A percentile compares a stretch with the other conserved stretches of the same genome.
phyloP scores from a whole-genome alignment of 2,329 filamentous ascomycete genomes.

The Reticulascus tulasneorum region DNA sequence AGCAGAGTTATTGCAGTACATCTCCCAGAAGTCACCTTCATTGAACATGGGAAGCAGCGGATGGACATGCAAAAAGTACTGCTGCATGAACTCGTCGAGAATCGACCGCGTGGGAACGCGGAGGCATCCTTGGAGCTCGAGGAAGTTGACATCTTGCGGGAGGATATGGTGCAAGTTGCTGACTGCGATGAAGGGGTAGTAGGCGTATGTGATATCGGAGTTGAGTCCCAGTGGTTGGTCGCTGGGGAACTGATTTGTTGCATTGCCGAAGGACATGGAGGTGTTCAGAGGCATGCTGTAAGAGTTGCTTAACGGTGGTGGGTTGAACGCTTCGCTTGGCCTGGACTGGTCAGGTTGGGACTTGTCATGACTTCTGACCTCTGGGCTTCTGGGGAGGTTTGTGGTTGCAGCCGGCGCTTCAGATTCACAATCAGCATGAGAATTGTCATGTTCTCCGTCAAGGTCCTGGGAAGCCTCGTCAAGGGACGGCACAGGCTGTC shows the following conservation, averaged over 20 bases:
- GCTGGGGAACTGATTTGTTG: conserved; percentile 16
- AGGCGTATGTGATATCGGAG: conserved; percentile 35
- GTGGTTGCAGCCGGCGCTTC: background rate
- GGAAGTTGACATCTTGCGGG: conserved; percentile 42
- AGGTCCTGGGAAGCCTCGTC: background rate
- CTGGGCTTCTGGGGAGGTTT: conserved; percentile 2
- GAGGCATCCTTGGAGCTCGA: conserved; percentile 42
- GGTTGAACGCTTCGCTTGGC: background rate
- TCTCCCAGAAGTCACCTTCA: conserved; percentile 42
- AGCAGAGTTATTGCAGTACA: conserved; percentile 27
- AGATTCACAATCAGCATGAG: background rate
- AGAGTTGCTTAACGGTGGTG: background rate
- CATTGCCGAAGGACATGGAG: no score
- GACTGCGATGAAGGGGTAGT: conserved; percentile 38
- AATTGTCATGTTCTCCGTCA: background rate
- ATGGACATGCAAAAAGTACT: conserved; percentile 45
- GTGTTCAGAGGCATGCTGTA: no score
- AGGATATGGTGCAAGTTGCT: conserved; percentile 29
- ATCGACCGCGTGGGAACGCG: conserved; percentile 36
- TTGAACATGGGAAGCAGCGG: conserved; percentile 39
- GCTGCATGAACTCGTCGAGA: conserved; percentile 43
- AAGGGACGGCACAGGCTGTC: conserved; percentile 12
- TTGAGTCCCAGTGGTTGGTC: conserved; percentile 22
- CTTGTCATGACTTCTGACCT: background rate
- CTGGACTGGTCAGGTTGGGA: background rate